Evolutionary conservation across 371 early-diverging fungal genomes (phyloP), one percentile per base, ranked within the genome.

Genomic region (Mucor plumbeus): DNA sequence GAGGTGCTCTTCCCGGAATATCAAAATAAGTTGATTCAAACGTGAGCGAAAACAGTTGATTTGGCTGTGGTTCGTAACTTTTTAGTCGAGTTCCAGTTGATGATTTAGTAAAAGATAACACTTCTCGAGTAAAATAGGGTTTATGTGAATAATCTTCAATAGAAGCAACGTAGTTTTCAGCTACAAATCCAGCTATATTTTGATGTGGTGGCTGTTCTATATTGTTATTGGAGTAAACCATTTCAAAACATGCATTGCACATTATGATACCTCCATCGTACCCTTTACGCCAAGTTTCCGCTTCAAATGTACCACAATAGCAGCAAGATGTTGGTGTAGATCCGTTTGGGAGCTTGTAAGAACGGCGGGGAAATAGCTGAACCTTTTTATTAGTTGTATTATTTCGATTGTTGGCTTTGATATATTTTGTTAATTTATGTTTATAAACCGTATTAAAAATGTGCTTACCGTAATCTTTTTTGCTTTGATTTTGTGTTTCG

Each of bases 1-100:
- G 85, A 7, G 97, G 97, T 0, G 97, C 95, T 19, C 95, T 82
- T 13, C 92, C 93, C 7, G 94, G 94, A 47, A 96, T 94, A 74
- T 95, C 96, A 75, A 87, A 95, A 70, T 94, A 95, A 1, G 94
- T 90, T 0, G 91, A 88, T 57, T 92, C 91, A 57, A 92, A 89
- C 0, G 85, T 72, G 3, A 96, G 75, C 5, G 96, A 94, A 63
- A 89, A 95, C 44, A 91, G 65, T 64, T 94, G 95, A 65, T 88
- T 81, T 35, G 91, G 91, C 0, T 91, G 87, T 0, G 96, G 95
- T 9, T 87, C 94, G 70, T 94, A 93, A 0, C 87, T 79, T 43
- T 86, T 79, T 33, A 90, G 70, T 34, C 88, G 78, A 7, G 75
- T 71, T 7, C 85, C 85, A 31, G 79, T 79, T 0, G 77, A 75